Base-by-base conservation (phyloP, 2,329 filamentous ascomycete genomes). In the Aspergillus jensenii region DNA sequence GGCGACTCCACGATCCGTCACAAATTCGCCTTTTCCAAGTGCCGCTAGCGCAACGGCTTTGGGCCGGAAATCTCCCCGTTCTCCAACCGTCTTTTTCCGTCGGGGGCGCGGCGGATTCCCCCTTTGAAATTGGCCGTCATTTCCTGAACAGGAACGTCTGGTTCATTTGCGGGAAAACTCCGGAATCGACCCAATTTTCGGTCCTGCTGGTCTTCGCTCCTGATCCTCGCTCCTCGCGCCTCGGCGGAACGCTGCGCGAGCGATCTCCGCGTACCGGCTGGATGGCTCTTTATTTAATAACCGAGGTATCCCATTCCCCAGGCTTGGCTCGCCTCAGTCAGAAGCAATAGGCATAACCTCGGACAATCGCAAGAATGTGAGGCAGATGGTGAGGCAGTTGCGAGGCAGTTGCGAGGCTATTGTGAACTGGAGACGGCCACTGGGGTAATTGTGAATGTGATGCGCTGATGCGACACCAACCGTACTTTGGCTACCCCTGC, bases 401-500 rank as follows among this genome's bases (percentile, higher is more conserved):
- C 7, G 23, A 25, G 23, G 23, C 23, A 7, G 23, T 25, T 31
- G 27, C 9, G 27, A 31, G 27, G 27, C 27, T 11, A 31, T 11
- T 31, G 27, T 31, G 27, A 11, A 31, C 8, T 31, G 9, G 9
- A 9, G 27, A 8, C 9, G 27, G 27, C 27, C 27, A 31, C 27
- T 4, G 3, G 27, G 4, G 27, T 31, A 12, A 31, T 31, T 31
- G 27, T 31, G 27, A 31, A 31, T 31, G n/a, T 48, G 14, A 33
- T 54, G 33, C 43, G 41, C 47, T 47, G 17, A 6, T 46, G n/a
- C 17, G 9, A 21, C 44, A 27, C n/a, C 44, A n/a, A 5, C 14
- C 19, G 48, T 43, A 52, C 48, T 56, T 41, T 52, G 19, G 27
- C 27, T 31, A 44, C 40, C 56, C 56, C 56, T 58, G 56, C 50